Conservation (phyloP, 164 flowering plant genomes). For the grape (Vitis vinifera) region DNA sequence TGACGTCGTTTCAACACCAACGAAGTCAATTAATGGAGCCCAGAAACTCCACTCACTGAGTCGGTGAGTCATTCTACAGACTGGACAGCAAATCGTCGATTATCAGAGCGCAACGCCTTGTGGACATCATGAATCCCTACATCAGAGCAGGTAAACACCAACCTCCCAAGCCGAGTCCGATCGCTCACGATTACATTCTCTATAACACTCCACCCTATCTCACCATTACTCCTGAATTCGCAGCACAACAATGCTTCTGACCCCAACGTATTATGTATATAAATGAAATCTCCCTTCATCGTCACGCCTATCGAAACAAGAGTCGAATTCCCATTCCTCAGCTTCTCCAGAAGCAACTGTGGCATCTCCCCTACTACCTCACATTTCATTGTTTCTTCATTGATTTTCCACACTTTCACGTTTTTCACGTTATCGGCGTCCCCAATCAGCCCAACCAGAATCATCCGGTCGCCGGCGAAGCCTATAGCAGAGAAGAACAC, state of each 20-base stretch:
- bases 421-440: constrained; percentile 18
- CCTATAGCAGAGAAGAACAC: constrained; percentile 36
- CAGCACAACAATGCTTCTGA: constrained; percentile 46
- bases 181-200: constrained; percentile 25
- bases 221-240: constrained; percentile 30
- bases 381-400: constrained; percentile 15
- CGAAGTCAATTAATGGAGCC: too few species aligned
- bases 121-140: constrained; percentile 47
- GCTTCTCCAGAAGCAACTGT: constrained; percentile 25
- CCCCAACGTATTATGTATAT: constrained; percentile 31
- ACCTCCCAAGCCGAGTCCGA: constrained; percentile 22
- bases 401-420: constrained; percentile 57
- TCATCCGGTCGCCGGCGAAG: constrained; percentile 30
- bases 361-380: constrained; percentile 58
- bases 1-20: too few species aligned
- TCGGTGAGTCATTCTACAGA: too few species aligned
- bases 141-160: constrained; percentile 40
- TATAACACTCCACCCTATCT: constrained; percentile 42
- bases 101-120: constrained; percentile 13
- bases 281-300: constrained; percentile 30
- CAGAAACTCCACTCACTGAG: too few species aligned
- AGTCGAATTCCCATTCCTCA: constrained; percentile 20
- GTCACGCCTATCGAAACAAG: constrained; percentile 26
- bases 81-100: constrained; percentile 12
- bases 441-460: constrained; percentile 51